Base-by-base conservation (phyloP, 768 basidiomycete genomes). In the Gloeopeniophorella convolvens region DNA sequence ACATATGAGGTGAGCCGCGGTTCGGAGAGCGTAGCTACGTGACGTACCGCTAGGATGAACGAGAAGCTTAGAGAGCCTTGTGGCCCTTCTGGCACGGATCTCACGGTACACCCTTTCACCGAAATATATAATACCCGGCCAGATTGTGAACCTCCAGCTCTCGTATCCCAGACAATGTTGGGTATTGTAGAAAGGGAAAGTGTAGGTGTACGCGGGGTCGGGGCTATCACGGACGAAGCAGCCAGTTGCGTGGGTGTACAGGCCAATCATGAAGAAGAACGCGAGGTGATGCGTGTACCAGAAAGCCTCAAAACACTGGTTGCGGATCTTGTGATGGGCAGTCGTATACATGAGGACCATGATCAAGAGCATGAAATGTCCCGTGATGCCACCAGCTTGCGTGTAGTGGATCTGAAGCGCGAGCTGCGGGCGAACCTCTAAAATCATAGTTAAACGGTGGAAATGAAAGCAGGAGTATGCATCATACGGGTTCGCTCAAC, bases 241-340 rank as follows among this genome's bases (percentile, higher is more conserved):
- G 4, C 93, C 92, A 48, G 86, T 86, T 8, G 92, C 91, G 65
- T 94, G 92, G 18, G 87, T 77, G 68, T 87, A 95, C 40, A 96
- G 78, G 27, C 80, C 88, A 54, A 94, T 72, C 82, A 94, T 89
- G 72, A 94, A 93, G 72, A 93, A 89, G 75, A 93, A 90, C 10
- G 89, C 89, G 33, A 93, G 79, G 59, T 94, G 93, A 58, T 95
- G 93, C 28, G 92, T 93, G 66, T 93, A 95, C 92, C 92, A 95
- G 74, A 97, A 97, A 1, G 80, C 89, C 66, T 97, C 93, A 68
- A 94, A 96, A 71, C 83, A 89, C 67, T 92, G 89, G 53, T 77
- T 67, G 58, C 93, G 85, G 56, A 97, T 83, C 68, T 87, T 91
- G 62, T 80, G 75, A 67, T 93, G 89, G 3, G 93, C 91, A 18